These are phyloP conservation scores for Simplicillium aogashimaense DNA, from an alignment of 2,329 filamentous ascomycete species.

Conservation along the genomic window DNA sequence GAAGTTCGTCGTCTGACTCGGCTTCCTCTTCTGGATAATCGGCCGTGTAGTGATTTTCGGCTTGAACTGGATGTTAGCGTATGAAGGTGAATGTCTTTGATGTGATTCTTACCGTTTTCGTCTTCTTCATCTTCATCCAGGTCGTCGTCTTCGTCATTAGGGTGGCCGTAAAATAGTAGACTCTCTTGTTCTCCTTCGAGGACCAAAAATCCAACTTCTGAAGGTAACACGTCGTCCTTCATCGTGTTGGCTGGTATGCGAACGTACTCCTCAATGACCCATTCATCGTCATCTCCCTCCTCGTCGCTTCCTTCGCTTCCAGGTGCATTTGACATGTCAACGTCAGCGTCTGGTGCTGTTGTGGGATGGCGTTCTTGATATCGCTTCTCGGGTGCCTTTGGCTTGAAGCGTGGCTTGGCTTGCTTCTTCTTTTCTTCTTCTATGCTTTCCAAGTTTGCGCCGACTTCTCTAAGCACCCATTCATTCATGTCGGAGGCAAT, in stretches of 20 bases:
- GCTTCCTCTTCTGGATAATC: slow-evolving; percentile 77
- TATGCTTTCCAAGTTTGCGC: slow-evolving; percentile 37
- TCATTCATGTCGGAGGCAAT: slow-evolving; percentile 46
- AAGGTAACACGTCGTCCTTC: slow-evolving; percentile 32
- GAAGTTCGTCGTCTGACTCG: slow-evolving; percentile 49
- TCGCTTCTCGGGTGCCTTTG: slow-evolving; percentile 43
- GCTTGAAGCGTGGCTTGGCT: slow-evolving; percentile 35
- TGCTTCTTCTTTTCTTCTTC: slow-evolving; percentile 27
- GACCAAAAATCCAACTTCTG: slow-evolving; percentile 45
- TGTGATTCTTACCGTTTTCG: slow-evolving; percentile 44
- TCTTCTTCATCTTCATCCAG: slow-evolving; percentile 51
- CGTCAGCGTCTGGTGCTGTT: slow-evolving; percentile 7
- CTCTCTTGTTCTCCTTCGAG: slow-evolving; percentile 49
- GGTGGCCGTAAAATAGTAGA: slow-evolving; percentile 49
- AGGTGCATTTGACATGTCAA: slow-evolving; percentile 19
- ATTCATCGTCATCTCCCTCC: slow-evolving; percentile 40
- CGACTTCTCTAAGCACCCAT: slow-evolving; percentile 50
- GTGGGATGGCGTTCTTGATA: slow-evolving; percentile 47
- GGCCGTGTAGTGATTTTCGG: slow-evolving; percentile 69
- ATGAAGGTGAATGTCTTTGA: neutral
- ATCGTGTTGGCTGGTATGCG: slow-evolving; percentile 46
- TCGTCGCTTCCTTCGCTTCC: slow-evolving; percentile 29
- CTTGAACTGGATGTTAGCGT: slow-evolving; percentile 24
- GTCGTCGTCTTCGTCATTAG: slow-evolving; percentile 53
- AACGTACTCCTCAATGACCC: slow-evolving; percentile 55